Conservation (phyloP, 2,329 filamentous ascomycete species). For the Trichoderma aggressivum region DNA sequence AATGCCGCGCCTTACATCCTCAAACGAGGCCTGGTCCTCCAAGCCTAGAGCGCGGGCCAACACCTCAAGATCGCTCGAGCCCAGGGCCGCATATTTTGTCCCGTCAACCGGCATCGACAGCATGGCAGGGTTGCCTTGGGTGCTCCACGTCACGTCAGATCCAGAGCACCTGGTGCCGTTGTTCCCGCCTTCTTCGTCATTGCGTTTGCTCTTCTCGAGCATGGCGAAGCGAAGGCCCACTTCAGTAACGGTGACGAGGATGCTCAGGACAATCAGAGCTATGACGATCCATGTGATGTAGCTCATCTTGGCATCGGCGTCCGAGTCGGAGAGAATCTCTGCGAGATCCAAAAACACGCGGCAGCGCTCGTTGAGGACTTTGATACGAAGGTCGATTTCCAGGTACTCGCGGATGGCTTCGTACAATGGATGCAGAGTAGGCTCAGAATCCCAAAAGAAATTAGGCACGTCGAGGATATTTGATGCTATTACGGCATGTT, state of each 20-base stretch:
- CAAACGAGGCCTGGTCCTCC: conserved; percentile 33
- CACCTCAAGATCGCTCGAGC: conserved; percentile 33
- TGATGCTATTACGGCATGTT: conserved; percentile 51
- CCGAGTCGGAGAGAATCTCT: conserved; percentile 88
- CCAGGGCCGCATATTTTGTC: conserved; percentile 18
- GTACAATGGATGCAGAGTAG: conserved; percentile 91
- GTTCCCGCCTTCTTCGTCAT: conserved; percentile 20
- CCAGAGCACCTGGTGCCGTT: conserved; percentile 14
- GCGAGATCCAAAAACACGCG: conserved; percentile 94
- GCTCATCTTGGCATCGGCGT: conserved; percentile 94
- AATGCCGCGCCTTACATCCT: conserved; percentile 36
- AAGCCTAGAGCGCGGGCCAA: conserved; percentile 36
- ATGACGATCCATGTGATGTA: conserved; percentile 98
- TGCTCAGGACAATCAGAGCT: conserved; percentile 84
- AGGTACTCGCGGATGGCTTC: conserved; percentile 93
- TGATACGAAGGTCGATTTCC: conserved; percentile 92
- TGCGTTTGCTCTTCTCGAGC: conserved; percentile 40
- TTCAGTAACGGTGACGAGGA: conserved; percentile 86
- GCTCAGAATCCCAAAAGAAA: conserved; percentile 98
- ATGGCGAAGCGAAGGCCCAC: conserved; percentile 83
- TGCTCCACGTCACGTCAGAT: conserved; percentile 21
- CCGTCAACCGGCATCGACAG: neutral
- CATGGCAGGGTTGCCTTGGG: conserved; percentile 18
- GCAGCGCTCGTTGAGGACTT: conserved; percentile 95
- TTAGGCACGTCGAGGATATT: conserved; percentile 95